Base-by-base conservation (phyloP, 2,329 filamentous ascomycete species). In the Phaeomoniella chlamydospora region DNA sequence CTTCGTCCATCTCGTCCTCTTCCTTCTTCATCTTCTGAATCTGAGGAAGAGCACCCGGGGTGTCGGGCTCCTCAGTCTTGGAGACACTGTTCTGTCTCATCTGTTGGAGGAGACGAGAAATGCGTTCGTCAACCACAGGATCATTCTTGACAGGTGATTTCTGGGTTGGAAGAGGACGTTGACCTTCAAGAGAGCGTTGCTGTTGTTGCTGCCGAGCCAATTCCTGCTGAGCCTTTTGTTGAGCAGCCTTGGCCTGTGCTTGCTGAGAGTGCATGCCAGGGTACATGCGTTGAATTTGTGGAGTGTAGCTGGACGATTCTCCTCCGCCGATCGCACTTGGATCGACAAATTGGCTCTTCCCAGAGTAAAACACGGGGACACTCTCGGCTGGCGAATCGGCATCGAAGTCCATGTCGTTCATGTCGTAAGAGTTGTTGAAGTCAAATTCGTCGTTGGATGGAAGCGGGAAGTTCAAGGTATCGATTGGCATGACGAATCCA, bases 1-100 rank as follows among this genome's bases (percentile, higher is more conserved):
- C 90, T 57, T 94, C 88, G 49, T 98, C 90, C 88, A 98, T 96
- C 36, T 96, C 88, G 42, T 94, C 87, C 50, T 96, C 87, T 31
- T 94, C 86, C 69, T 96, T 96, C 70, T 79, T 87, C 43, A 73
- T 62, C 43, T 78, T 79, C 34, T 79, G 68, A 47, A 85, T 72
- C 53, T 84, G 79, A 38, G 75, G 67, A n/a, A 77, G 56, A 10
- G 68, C 55, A 18, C 50, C 47, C 33, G 54, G 49, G 11, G 49
- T 49, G 5, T 45, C 47, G 1, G 53, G 51, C 16, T 70, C 65
- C 34, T 72, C 65, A 16, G 64, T 59, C 3, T 68, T 63, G 4
- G 65, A 59, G 11, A 72, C 66, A 57, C 81, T 85, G 45, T 65
- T 74, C 48, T 84, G 75, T 47, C 87, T 77, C 79, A 96, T 94